phyloP scores from a whole-genome alignment of 2,329 filamentous ascomycete species.

The Fusarium newnesense region DNA sequence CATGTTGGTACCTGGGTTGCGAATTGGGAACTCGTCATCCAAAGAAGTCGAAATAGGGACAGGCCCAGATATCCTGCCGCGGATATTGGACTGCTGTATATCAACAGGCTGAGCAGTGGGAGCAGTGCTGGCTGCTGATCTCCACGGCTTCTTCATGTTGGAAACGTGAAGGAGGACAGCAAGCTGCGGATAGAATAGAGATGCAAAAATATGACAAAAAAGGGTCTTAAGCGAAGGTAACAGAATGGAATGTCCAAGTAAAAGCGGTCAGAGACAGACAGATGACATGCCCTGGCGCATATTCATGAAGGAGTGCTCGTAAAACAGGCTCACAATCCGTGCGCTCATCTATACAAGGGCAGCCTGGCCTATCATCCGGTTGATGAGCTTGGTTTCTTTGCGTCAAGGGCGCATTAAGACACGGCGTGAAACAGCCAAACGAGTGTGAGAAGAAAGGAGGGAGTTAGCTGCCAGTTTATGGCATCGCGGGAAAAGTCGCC shows the following conservation, averaged over 20 bases:
- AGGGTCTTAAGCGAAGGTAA: constrained; percentile 16
- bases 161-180: constrained; percentile 11
- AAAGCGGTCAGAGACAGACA: constrained; percentile 24
- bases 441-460: constrained; percentile 37
- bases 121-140: constrained; percentile 52
- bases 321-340: constrained; percentile 38
- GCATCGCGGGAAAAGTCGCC: constrained; percentile 40
- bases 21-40: constrained; percentile 66
- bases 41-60: constrained; percentile 63
- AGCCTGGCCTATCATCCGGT: constrained; percentile 40
- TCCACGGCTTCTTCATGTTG: constrained; percentile 58
- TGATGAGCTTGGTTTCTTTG: constrained; percentile 24
- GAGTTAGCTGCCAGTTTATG: constrained; percentile 34
- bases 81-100: constrained; percentile 58
- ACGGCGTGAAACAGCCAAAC: constrained; percentile 29
- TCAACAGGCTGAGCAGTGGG: constrained; percentile 35
- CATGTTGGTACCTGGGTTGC: constrained; percentile 53
- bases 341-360: constrained; percentile 40
- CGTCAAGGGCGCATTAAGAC: constrained; percentile 24
- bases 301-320: constrained; percentile 35
- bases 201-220: constrained; percentile 9
- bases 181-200: constrained; percentile 1
- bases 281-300: constrained; percentile 36
- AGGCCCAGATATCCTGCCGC: constrained; percentile 70
- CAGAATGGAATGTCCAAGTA: constrained; percentile 26